phyloP scores from a whole-genome alignment of 2,329 filamentous ascomycete genomes.

The Alternaria ventricosa region DNA sequence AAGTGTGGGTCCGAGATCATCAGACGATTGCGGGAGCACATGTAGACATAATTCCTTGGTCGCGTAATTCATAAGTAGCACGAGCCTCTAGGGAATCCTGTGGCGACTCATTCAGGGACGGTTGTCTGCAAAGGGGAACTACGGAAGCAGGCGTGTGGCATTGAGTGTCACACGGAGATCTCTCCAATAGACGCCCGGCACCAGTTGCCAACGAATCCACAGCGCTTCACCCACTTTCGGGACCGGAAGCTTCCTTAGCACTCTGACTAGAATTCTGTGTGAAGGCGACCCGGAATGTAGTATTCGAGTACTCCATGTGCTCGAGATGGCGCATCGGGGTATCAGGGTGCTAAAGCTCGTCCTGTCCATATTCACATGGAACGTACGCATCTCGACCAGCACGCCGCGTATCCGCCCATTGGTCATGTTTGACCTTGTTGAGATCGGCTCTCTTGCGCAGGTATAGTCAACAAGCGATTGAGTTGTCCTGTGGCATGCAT shows the following conservation, averaged over 20 bases:
- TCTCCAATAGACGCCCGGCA: slow-evolving; percentile 44
- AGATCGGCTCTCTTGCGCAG: slow-evolving; percentile 30
- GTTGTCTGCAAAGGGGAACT: slow-evolving; percentile 13
- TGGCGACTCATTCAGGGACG: slow-evolving; percentile 12
- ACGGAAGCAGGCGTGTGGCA: slow-evolving; percentile 32
- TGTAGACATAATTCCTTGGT: slow-evolving; percentile 8
- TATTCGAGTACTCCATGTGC: slow-evolving; percentile 9
- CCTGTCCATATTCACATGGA: slow-evolving; percentile 26
- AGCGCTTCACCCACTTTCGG: slow-evolving; percentile 38
- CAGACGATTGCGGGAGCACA: slow-evolving; percentile 11
- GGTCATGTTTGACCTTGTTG: slow-evolving; percentile 28
- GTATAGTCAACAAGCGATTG: slow-evolving; percentile 24
- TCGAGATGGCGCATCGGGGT: slow-evolving; percentile 29
- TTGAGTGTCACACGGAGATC: slow-evolving; percentile 41
- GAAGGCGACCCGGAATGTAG: slow-evolving; percentile 21
- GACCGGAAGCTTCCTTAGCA: slow-evolving; percentile 11
- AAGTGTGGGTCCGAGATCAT: slow-evolving; percentile 17
- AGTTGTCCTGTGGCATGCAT: slow-evolving; percentile 37
- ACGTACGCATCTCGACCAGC: slow-evolving; percentile 30
- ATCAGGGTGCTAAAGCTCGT: slow-evolving; percentile 29
- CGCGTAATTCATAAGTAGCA: slow-evolving; percentile 14
- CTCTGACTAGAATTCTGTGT: slow-evolving; percentile 25
- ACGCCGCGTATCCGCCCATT: slow-evolving; percentile 34
- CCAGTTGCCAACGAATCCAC: slow-evolving; percentile 39
- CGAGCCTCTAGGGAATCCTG: slow-evolving; percentile 4